phyloP scores from a whole-genome alignment of 148 eudicot genomes.

The Rhododendron ovatum region DNA sequence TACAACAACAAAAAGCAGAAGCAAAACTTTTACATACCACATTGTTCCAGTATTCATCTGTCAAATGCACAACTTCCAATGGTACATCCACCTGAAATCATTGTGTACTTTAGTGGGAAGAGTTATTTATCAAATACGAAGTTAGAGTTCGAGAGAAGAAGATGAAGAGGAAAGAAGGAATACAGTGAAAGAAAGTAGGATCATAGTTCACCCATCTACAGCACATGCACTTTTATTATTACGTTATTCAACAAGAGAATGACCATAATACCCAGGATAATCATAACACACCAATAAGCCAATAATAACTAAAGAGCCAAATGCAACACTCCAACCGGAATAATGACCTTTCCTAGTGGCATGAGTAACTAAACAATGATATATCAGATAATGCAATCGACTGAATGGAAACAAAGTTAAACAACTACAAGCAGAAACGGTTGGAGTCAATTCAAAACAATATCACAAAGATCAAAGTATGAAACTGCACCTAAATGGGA shows the following conservation, averaged over 20 bases:
- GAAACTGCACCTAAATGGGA: neutral
- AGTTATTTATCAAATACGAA: neutral
- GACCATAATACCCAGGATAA: neutral
- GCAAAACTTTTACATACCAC: constrained; percentile 50
- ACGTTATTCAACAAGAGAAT: neutral
- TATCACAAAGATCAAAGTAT: neutral
- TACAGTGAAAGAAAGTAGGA: neutral
- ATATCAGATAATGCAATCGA: neutral
- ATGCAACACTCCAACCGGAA: neutral
- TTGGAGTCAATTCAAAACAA: neutral
- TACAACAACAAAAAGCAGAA: neutral
- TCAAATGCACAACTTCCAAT: constrained; percentile 86
- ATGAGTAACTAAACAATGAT: neutral
- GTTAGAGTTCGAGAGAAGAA: neutral
- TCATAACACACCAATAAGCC: neutral
- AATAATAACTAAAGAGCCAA: neutral
- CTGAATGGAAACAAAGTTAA: neutral
- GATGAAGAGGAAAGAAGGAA: neutral
- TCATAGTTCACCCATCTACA: neutral
- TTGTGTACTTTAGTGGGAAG: constrained; percentile 11
- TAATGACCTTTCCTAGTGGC: neutral
- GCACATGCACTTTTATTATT: neutral
- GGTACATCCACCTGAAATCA: constrained; percentile 79
- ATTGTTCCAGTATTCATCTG: constrained; percentile 94
- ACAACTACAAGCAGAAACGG: neutral